Evolutionary conservation across 2,329 filamentous ascomycete genomes (phyloP).

Genomic region (Juglanconis sp.): DNA sequence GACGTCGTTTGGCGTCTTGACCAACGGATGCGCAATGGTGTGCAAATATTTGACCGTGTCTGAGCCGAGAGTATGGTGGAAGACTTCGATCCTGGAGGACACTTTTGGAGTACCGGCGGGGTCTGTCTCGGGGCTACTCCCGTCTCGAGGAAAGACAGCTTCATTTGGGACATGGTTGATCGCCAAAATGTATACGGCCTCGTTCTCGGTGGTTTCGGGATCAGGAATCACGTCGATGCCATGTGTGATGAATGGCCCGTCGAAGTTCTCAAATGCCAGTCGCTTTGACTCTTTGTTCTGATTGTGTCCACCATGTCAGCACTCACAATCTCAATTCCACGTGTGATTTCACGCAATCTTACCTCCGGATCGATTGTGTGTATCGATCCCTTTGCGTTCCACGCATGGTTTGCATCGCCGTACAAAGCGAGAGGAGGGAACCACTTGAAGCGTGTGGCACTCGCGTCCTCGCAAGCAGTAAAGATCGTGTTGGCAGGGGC

Average conservation of each 20-base stretch:
- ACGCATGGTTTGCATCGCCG: conserved; percentile 33
- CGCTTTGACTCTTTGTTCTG: conserved; percentile 44
- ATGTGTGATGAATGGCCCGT: conserved; percentile 54
- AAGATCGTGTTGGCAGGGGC: conserved; percentile 46
- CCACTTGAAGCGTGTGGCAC: conserved; percentile 43
- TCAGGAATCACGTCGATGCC: conserved; percentile 59
- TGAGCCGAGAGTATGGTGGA: conserved; percentile 13
- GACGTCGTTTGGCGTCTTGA: conserved; percentile 17
- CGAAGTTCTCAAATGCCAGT: conserved; percentile 49
- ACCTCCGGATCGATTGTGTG: conserved; percentile 54
- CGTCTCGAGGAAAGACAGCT: conserved; percentile 9
- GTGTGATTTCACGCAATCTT: conserved; percentile 16
- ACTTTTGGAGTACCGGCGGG: conserved; percentile 5
- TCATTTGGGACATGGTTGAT: conserved; percentile 56
- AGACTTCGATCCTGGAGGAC: conserved; percentile 14
- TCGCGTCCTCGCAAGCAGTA: conserved; percentile 51
- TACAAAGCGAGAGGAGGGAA: conserved; percentile 47
- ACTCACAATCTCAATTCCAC: background rate
- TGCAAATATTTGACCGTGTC: conserved; percentile 7
- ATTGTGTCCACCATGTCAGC: background rate
- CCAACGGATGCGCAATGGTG: conserved; percentile 14
- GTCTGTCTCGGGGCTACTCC: background rate
- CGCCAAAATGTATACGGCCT: conserved; percentile 56
- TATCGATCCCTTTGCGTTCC: conserved; percentile 40
- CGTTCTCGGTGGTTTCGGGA: conserved; percentile 29